Evolutionary conservation across 257 asterid genomes (phyloP).

Genomic region (Cruciata laevipes): DNA sequence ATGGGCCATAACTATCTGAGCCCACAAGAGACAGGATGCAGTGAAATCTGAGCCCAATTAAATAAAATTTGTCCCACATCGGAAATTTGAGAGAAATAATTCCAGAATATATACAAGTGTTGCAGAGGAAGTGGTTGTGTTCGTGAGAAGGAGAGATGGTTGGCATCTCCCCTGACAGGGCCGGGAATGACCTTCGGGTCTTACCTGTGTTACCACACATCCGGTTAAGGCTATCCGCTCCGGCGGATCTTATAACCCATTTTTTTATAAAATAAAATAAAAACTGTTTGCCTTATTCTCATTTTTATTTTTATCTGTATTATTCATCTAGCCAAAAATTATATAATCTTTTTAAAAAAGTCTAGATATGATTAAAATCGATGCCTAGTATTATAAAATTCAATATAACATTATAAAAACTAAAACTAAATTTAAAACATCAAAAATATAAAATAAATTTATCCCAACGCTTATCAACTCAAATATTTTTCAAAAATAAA

Average conservation of each 20-base stretch:
- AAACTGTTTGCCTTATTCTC: too few species aligned
- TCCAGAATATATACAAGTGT: background rate
- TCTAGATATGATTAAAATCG: too few species aligned
- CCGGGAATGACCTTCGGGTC: conserved; percentile 30
- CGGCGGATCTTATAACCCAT: conserved; percentile 24
- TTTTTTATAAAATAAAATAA: too few species aligned
- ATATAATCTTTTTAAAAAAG: too few species aligned
- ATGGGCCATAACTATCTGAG: background rate
- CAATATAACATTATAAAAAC: too few species aligned
- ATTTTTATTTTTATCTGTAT: too few species aligned
- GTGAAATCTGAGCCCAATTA: background rate
- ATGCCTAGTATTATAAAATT: too few species aligned
- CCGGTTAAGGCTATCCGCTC: conserved; percentile 28
- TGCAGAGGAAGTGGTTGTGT: conserved; percentile 3
- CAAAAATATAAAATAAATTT: too few species aligned
- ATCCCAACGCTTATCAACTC: too few species aligned
- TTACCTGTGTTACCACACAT: conserved; percentile 23
- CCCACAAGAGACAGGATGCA: background rate
- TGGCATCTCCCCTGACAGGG: conserved; percentile 42
- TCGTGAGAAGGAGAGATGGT: conserved; percentile 34
- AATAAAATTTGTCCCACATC: background rate
- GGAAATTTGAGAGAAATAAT: background rate
- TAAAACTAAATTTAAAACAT: too few species aligned
- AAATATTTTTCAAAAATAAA: too few species aligned
- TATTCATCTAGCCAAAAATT: too few species aligned